Evolutionary conservation across 768 basidiomycete species (phyloP), one percentile per base, ranked within the genome.

Genomic region (Rhodosporidiobolus odoratus): DNA sequence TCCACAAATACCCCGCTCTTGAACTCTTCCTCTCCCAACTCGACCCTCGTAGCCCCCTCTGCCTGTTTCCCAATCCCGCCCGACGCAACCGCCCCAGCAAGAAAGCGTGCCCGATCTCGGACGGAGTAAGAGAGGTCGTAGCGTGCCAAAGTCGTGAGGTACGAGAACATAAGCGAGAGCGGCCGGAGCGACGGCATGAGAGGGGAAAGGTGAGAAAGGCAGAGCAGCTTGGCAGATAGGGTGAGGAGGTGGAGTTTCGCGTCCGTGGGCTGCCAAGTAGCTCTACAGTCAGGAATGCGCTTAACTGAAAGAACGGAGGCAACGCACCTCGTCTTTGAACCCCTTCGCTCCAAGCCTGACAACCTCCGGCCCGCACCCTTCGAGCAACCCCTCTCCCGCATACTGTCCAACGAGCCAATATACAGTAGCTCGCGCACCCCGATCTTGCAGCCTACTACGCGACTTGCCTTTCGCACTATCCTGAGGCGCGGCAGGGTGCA

Each of bases 361-460:
- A 8, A 95, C 85, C 78, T 99, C 96, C 1, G 95, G 91, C 88
- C 91, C 91, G 90, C 94, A 38, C 84, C 83, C 8, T 82, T 62
- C 68, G 21, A 72, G 13, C 37, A 68, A 5, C 10, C 62, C 66
- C 35, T 68, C 69, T 15, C 83, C 83, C 25, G 89, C 85, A 77
- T 91, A 91, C 78, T 96, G 92, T 0, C 95, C 94, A 0, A 92
- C 92, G 1, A 97, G 85, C 92, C 95, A 96, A 34, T 92, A 81
- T 1, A 97, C 87, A 74, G 90, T 92, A 0, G 94, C 92, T 38
- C 91, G 82, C 2, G 94, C 92, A 0, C n/a, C 30, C 30, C 69
- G 57, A 52, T 67, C 62, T 13, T 32, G 35, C n/a, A 75, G 63
- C 27, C 50, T n/a, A n/a, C n/a, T n/a, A n/a, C n/a, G n/a, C n/a